Evolutionary conservation across 257 asterid species (phyloP).

Genomic region (Linderniella brevidens): DNA sequence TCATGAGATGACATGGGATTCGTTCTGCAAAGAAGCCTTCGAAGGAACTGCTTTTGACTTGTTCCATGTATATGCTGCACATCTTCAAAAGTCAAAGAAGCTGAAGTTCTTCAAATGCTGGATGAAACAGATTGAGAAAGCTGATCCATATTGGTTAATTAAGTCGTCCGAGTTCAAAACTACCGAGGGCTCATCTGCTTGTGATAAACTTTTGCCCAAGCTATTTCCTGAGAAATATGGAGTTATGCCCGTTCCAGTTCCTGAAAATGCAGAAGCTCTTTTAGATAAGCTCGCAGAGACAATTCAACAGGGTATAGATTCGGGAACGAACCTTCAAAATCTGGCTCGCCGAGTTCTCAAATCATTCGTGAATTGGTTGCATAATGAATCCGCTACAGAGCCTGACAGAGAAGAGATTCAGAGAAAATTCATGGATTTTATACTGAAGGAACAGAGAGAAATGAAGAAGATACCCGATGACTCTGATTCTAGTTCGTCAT

Average conservation of each 20-base stretch:
- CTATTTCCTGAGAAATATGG: slow-evolving; percentile 31
- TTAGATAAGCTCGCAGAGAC: slow-evolving; percentile 30
- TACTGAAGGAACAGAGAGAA: slow-evolving; percentile 58
- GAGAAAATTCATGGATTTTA: slow-evolving; percentile 21
- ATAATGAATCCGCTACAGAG: slow-evolving; percentile 16
- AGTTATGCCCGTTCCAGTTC: slow-evolving; percentile 14
- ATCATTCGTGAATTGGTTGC: slow-evolving; percentile 36
- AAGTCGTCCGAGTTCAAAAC: slow-evolving; percentile 17
- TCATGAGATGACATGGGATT: slow-evolving; percentile 50
- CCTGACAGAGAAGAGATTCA: slow-evolving; percentile 14
- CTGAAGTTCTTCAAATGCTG: slow-evolving; percentile 80
- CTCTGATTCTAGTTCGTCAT: slow-evolving; percentile 17
- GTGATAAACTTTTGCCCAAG: slow-evolving; percentile 17
- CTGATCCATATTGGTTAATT: slow-evolving; percentile 15
- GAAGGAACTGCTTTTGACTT: slow-evolving; percentile 54
- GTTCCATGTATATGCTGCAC: slow-evolving; percentile 36
- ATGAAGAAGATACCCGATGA: slow-evolving; percentile 43
- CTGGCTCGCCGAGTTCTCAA: slow-evolving; percentile 63
- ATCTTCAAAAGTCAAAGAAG: slow-evolving; percentile 41
- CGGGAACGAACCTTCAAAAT: slow-evolving; percentile 64
- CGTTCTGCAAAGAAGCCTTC: slow-evolving; percentile 49
- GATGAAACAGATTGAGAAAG: slow-evolving; percentile 55
- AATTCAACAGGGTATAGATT: slow-evolving; percentile 51
- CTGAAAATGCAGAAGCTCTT: slow-evolving; percentile 41
- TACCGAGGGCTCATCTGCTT: slow-evolving; percentile 15